Conservation (phyloP, 345 rosid species). For the Theobroma cacao region DNA sequence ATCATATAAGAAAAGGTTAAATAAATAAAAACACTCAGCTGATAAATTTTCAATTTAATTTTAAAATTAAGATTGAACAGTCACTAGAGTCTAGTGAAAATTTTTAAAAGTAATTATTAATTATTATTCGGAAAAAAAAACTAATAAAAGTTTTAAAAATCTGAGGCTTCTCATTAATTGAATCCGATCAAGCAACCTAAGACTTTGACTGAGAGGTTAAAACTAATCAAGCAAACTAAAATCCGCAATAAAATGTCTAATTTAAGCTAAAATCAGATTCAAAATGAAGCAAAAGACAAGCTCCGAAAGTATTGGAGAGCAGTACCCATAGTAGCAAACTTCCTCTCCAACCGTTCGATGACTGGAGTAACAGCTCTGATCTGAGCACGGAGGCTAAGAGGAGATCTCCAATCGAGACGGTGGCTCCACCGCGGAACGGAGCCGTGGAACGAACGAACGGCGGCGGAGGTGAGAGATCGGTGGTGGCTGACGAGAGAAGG, state of each 20-base stretch:
- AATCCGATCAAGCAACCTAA: background rate
- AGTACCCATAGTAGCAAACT: slow-evolving; percentile 83
- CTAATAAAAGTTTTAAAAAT: background rate
- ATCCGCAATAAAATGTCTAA: background rate
- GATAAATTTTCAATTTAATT: background rate
- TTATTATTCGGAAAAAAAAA: background rate
- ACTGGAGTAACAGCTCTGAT: slow-evolving; percentile 58
- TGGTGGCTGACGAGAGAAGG: slow-evolving; percentile 27
- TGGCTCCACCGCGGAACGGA: slow-evolving; percentile 74
- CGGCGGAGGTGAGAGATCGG: slow-evolving; percentile 50
- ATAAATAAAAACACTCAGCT: background rate
- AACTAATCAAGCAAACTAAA: background rate
- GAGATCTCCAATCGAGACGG: slow-evolving; percentile 62
- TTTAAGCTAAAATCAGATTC: background rate
- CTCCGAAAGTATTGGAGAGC: slow-evolving; percentile 11
- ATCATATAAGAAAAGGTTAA: slow-evolving; percentile 7
- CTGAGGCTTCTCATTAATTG: background rate
- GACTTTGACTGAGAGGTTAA: background rate
- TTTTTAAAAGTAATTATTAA: too few relatives aligned
- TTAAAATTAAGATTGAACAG: background rate
- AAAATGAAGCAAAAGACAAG: slow-evolving; percentile 9
- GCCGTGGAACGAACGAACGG: slow-evolving; percentile 44
- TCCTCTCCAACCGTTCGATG: slow-evolving; percentile 60
- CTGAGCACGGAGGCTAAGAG: slow-evolving; percentile 61
- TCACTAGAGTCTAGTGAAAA: background rate